These are phyloP conservation scores for Breynia disticha DNA, from an alignment of 441 rosid genomes.

Conservation along the genomic window DNA sequence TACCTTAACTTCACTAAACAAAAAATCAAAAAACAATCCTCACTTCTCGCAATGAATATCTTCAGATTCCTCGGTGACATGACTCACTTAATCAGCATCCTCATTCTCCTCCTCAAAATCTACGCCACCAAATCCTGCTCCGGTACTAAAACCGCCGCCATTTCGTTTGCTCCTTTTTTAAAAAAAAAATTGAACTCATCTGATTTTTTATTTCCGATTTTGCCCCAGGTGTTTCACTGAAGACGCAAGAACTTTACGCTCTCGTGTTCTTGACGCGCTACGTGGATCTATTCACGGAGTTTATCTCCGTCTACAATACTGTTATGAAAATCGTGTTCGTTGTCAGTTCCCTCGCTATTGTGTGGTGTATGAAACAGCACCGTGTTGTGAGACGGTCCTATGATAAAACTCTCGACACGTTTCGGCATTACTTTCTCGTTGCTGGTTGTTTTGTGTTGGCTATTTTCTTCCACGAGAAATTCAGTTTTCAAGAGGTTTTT, in stretches of 20 bases:
- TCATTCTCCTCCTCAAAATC: constrained; percentile 90
- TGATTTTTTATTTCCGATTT: constrained; percentile 6
- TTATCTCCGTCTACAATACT: constrained; percentile 67
- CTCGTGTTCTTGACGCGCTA: constrained; percentile 75
- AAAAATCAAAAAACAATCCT: background rate
- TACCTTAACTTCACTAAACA: background rate
- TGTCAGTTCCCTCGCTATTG: constrained; percentile 70
- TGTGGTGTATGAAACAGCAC: constrained; percentile 82
- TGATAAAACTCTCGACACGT: constrained; percentile 75
- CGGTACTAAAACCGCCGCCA: constrained; percentile 25
- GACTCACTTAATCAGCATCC: constrained; percentile 80
- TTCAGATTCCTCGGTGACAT: constrained; percentile 90
- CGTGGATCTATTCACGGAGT: constrained; percentile 72
- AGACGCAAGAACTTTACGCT: constrained; percentile 90
- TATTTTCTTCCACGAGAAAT: constrained; percentile 55
- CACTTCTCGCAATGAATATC: constrained; percentile 48
- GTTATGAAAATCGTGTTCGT: constrained; percentile 87
- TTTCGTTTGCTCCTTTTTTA: constrained; percentile 1
- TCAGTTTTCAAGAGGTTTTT: constrained; percentile 65
- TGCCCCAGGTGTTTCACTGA: constrained; percentile 73
- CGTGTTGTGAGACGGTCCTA: constrained; percentile 61
- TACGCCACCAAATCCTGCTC: constrained; percentile 93
- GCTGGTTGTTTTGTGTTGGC: constrained; percentile 52
- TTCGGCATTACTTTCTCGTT: constrained; percentile 59
- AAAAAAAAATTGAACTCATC: background rate